These are phyloP conservation scores for Sherardia arvensis DNA, from an alignment of 257 asterid genomes.

Conservation along the genomic window DNA sequence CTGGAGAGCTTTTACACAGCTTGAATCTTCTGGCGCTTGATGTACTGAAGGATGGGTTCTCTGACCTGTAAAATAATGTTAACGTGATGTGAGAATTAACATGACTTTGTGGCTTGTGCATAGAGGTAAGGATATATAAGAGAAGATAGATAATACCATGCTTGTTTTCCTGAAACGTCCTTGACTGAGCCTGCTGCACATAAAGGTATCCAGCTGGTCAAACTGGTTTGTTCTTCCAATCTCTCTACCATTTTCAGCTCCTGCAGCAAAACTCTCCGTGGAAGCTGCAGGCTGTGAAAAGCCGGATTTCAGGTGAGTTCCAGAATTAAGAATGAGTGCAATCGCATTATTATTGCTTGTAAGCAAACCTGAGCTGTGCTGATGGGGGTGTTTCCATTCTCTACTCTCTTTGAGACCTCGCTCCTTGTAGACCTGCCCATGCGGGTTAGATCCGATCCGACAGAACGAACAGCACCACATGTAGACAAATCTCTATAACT, in stretches of 20 bases:
- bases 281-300: constrained; percentile 66
- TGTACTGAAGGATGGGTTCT: constrained; percentile 69
- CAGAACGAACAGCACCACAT: constrained; percentile 84
- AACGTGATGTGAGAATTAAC: not conserved
- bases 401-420: constrained; percentile 43
- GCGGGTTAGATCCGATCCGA: constrained; percentile 83
- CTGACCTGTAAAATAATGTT: constrained; percentile 25
- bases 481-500: constrained; percentile 48
- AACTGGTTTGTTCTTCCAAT: constrained; percentile 18
- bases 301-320: not conserved
- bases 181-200: constrained; percentile 52
- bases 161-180: constrained; percentile 70
- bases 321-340: not conserved
- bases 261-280: constrained; percentile 64
- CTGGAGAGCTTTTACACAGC: not conserved
- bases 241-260: constrained; percentile 33
- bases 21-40: constrained; percentile 63
- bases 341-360: not conserved
- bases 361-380: constrained; percentile 60
- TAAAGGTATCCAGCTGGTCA: constrained; percentile 32
- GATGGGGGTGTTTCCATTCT: constrained; percentile 48
- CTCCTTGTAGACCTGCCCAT: constrained; percentile 44
- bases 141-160: constrained; percentile 40
- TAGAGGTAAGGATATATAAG: not conserved
- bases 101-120: too few relatives aligned